Base-by-base conservation (phyloP, 1,284 basidiomycete species). In the Apiotrichum gamsii region DNA sequence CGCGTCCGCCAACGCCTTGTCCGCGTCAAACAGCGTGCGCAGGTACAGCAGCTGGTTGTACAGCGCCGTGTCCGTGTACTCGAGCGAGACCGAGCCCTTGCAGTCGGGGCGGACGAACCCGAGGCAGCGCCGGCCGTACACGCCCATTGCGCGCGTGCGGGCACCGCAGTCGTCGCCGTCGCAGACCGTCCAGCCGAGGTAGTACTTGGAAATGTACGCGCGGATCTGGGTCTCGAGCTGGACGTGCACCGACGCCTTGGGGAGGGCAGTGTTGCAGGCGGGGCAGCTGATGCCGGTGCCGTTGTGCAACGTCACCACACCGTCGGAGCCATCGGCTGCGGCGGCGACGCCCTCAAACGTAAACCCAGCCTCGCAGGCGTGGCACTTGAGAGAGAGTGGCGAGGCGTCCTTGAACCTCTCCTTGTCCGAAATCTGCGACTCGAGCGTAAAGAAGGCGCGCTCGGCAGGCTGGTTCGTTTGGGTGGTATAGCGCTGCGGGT, bases 191-290 rank as follows among this genome's bases (percentile, higher is more conserved):
- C 87, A 91, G 6, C 83, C 83, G 59, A 94, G 81, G 67, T 98
- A 98, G 72, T 94, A 97, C 58, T 77, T 80, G 4, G 76, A 74
- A 43, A 99, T 85, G 57, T 81, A 81, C 2, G 77, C 72, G 3
- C 91, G 81, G 47, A 97, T 87, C 57, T 90, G 85, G 0, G 79
- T 74, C 67, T 97, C 91, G 16, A 98, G 79, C 70, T 97, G 95
- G 19, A 83, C 75, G 48, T 83, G 82, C 35, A 96, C 66, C 52
- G 85, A 87, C 0, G 81, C 78, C 0, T 72, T 52, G 14, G 75
- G 74, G 8, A 91, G 65, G 1, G 69, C 55, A 1, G 75, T 69
- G 15, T 77, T 69, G 69, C 94, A 97, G 2, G 75, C 62, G 6
- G 72, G 57, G 57, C 80, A 61, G 73, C 78, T 67, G 78, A 95